Evolutionary conservation across 2,329 filamentous ascomycete genomes (phyloP).

Genomic region (Ceratocystiopsis sp.): DNA sequence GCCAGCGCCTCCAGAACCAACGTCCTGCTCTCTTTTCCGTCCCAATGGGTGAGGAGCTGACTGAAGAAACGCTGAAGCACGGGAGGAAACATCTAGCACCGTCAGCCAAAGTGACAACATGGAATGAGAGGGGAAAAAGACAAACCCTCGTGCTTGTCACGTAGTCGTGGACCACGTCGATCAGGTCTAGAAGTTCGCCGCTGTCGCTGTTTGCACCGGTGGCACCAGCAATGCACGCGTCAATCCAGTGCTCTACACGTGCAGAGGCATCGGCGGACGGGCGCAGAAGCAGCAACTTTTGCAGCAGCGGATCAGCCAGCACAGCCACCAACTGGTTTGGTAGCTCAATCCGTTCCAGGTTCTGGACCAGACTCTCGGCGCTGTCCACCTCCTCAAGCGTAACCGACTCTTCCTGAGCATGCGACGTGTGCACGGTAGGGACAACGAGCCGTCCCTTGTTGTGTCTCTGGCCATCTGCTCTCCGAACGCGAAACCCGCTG

Average conservation of each 20-base stretch:
- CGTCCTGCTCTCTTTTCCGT: slow-evolving; percentile 36
- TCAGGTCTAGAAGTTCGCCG: slow-evolving; percentile 32
- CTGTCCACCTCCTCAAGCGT: slow-evolving; percentile 66
- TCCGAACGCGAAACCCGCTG: slow-evolving; percentile 42
- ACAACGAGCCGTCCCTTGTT: slow-evolving; percentile 23
- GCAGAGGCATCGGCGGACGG: slow-evolving; percentile 33
- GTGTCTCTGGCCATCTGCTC: slow-evolving; percentile 26
- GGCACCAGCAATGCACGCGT: slow-evolving; percentile 37
- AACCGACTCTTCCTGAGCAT: slow-evolving; percentile 50
- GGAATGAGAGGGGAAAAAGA: background rate
- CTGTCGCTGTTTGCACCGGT: slow-evolving; percentile 32
- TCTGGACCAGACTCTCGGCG: slow-evolving; percentile 50
- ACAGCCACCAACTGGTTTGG: slow-evolving; percentile 70
- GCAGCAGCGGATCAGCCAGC: slow-evolving; percentile 57
- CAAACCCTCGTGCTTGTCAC: slow-evolving; percentile 37
- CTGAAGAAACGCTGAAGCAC: slow-evolving; percentile 20
- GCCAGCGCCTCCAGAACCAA: slow-evolving; percentile 41
- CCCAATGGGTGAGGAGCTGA: slow-evolving; percentile 42
- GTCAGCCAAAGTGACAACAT: background rate
- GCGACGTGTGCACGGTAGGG: slow-evolving; percentile 56
- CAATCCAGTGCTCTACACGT: slow-evolving; percentile 43
- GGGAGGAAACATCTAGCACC: slow-evolving; percentile 8
- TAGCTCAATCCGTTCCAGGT: slow-evolving; percentile 60
- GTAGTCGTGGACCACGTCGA: slow-evolving; percentile 39
- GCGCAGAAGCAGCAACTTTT: slow-evolving; percentile 56